Evolutionary conservation across 2,329 filamentous ascomycete species (phyloP).

Genomic region (Coniella vitis): DNA sequence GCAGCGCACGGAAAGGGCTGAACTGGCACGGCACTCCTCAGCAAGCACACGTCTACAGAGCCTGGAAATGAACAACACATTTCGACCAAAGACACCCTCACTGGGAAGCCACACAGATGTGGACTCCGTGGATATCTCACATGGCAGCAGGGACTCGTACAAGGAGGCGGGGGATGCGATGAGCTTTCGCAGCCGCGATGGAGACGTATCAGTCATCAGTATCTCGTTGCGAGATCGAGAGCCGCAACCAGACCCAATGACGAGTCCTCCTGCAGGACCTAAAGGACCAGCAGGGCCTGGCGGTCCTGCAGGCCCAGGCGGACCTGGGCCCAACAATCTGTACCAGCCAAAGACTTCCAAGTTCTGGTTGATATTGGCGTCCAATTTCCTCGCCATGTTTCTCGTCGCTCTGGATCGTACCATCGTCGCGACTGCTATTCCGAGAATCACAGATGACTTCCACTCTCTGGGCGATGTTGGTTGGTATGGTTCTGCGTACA

Average conservation of each 20-base stretch:
- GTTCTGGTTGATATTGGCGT: constrained; percentile 50
- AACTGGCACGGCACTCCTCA: no score
- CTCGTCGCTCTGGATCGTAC: constrained; percentile 51
- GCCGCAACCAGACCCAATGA: background rate
- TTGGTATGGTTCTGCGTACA: constrained; percentile 58
- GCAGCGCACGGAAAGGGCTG: no score
- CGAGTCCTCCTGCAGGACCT: background rate
- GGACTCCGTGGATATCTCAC: no score
- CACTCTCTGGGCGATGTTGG: constrained; percentile 49
- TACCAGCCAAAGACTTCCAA: constrained; percentile 46
- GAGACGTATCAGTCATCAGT: no score
- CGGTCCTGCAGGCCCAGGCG: background rate
- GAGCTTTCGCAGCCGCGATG: no score
- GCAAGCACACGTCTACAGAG: no score
- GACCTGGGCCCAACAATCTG: constrained; percentile 27
- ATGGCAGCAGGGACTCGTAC: no score
- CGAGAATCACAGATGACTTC: constrained; percentile 50
- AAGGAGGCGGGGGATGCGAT: no score
- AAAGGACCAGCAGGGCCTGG: constrained; percentile 4
- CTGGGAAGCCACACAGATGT: no score
- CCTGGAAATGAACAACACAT: no score
- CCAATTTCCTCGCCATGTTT: constrained; percentile 49
- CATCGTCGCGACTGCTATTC: constrained; percentile 50
- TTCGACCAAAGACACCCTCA: no score
- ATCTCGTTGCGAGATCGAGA: background rate